Evolutionary conservation across 345 rosid genomes (phyloP), one percentile per base, ranked within the genome.

Genomic region (Odontarrhena argentea): DNA sequence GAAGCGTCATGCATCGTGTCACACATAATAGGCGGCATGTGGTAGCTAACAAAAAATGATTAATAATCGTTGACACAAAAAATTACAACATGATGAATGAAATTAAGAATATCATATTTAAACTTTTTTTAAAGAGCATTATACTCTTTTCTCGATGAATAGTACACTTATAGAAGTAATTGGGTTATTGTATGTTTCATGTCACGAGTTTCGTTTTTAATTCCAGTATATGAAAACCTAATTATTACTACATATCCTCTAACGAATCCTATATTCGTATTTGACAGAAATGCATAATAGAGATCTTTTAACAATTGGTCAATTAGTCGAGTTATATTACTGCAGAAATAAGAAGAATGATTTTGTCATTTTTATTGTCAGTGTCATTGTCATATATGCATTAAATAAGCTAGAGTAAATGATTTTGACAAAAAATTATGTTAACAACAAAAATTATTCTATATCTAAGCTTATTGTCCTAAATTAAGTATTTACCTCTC

Each of bases 11-110:
- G 75, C 42, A 71, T 71, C 69, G 58, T 55, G 45, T 63, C 69
- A 55, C 37, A 63, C 69, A 30, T 55, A 55, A 63, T 47, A 63
- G 7, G 64, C 63, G 70, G 64, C 75, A 71, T 71, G 75, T 71
- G 75, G 75, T 71, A 71, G 70, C 75, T 71, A 71, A 55, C 64
- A 71, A 71, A 36, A 37, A 38, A 34, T 32, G 58, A 46, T 46
- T 28, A 26, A 36, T 36, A 2, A 52, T 51, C 44, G 36, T 13
- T 34, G 25, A 45, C 36, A 50, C 3, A 5, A 40, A 2, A 28
- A 48, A 48, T 48, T 5, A 67, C 52, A 55, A 55, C 25, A 41
- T 55, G 46, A 55, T 56, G 40, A 46, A 46, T 26, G n/a, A 40
- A 44, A 56, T 54, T 6, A 12, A 55, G 15, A 46, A 68, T 58